Conservation (phyloP, 1,284 basidiomycete species). For the Psilocybe mexicana region DNA sequence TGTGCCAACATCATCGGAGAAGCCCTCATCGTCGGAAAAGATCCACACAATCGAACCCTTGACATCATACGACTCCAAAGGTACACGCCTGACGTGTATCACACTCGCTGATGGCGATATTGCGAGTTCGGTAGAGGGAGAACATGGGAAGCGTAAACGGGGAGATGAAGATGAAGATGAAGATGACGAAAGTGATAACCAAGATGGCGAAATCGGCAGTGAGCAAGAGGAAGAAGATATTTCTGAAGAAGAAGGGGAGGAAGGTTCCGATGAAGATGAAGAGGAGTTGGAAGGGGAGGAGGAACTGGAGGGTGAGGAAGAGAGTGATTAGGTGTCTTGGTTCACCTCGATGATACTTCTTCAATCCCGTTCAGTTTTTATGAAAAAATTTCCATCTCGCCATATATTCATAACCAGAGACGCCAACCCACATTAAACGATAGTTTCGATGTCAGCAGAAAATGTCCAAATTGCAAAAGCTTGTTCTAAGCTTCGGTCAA, state of each 20-base stretch:
- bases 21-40: conserved; percentile 4
- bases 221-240: neutral
- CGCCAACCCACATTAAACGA: no score
- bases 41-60: conserved; percentile 51
- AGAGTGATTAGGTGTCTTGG: conserved; percentile 21
- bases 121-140: conserved; percentile 9
- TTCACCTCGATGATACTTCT: neutral
- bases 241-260: conserved; percentile 23
- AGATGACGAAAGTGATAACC: conserved; percentile 8
- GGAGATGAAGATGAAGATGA: conserved; percentile 23
- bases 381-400: no score
- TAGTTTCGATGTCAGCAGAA: neutral
- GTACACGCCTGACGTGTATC: conserved; percentile 76
- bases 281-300: neutral
- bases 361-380: no score
- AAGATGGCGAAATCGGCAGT: conserved; percentile 15
- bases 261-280: conserved; percentile 13
- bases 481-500: no score
- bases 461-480: neutral
- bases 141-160: conserved; percentile 24
- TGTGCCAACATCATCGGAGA: conserved; percentile 32
- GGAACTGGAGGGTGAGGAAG: conserved; percentile 18
- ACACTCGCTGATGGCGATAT: conserved; percentile 25
- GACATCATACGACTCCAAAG: conserved; percentile 79
- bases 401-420: no score